phyloP scores from a whole-genome alignment of 1,139 yeast genomes.

The Yamadazyma kanchanaburiensis region DNA sequence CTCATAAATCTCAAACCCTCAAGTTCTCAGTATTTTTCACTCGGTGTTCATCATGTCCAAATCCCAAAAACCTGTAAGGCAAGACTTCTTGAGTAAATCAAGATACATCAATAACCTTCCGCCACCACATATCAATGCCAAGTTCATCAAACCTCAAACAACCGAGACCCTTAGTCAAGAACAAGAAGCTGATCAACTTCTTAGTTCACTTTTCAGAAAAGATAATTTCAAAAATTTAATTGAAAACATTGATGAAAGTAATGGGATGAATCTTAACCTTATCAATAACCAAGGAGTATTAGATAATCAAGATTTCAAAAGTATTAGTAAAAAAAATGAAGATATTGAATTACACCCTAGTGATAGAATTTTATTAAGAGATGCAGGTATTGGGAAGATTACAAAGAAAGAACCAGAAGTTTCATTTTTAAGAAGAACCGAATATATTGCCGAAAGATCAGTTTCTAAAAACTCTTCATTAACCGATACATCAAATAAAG shows the following conservation, averaged over 20 bases:
- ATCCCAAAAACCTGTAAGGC: constrained; percentile 50
- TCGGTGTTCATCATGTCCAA: no score
- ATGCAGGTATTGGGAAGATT: constrained; percentile 57
- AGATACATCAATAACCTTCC: constrained; percentile 87
- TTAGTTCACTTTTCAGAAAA: constrained; percentile 72
- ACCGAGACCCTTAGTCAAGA: constrained; percentile 36
- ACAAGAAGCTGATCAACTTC: constrained; percentile 58
- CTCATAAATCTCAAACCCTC: no score
- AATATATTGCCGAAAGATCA: constrained; percentile 64
- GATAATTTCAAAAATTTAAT: constrained; percentile 68
- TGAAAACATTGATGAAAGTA: constrained; percentile 62
- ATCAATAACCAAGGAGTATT: constrained; percentile 66
- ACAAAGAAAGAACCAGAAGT: constrained; percentile 61
- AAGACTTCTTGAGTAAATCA: constrained; percentile 84
- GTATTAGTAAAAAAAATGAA: constrained; percentile 24
- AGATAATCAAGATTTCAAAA: constrained; percentile 56
- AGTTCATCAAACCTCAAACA: constrained; percentile 57
- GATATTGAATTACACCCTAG: constrained; percentile 59
- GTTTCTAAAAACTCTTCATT: constrained; percentile 16
- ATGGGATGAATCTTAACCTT: constrained; percentile 80
- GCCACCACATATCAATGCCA: constrained; percentile 92
- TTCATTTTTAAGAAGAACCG: constrained; percentile 89
- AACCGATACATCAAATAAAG: constrained; percentile 5
- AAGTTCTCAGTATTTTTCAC: no score
- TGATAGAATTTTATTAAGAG: constrained; percentile 75